Percentiles rank a stretch among this genome's conserved stretches.
Conservation (phyloP, 768 basidiomycete genomes). For the Dacryopinax primogenitus region DNA sequence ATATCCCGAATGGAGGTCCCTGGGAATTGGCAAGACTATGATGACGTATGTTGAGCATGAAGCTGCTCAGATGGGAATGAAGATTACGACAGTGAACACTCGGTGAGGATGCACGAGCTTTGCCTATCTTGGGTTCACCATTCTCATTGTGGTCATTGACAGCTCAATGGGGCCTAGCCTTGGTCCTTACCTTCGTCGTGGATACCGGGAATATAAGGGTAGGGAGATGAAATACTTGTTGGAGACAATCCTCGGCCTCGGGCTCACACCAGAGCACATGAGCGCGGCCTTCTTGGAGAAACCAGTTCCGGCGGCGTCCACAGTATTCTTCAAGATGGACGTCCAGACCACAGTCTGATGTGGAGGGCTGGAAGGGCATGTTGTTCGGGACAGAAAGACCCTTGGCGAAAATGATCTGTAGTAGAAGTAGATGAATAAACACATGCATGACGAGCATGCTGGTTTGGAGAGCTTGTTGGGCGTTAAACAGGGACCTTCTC, state of each 20-base stretch:
- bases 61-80: background rate
- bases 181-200: background rate
- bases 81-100: background rate
- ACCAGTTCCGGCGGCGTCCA: background rate
- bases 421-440: background rate
- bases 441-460: background rate
- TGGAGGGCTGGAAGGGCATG: background rate
- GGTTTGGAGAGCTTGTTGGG: constrained; percentile 2
- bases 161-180: constrained; percentile 1
- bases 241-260: background rate
- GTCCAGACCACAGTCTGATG: background rate
- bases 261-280: background rate
- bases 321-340: background rate
- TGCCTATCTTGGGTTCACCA: background rate
- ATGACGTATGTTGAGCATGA: constrained; percentile 1
- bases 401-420: constrained; percentile 7
- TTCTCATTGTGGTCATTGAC: background rate
- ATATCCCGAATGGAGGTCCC: background rate
- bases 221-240: background rate
- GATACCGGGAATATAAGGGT: constrained; percentile 5
- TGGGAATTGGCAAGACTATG: constrained; percentile 1
- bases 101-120: background rate
- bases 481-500: constrained; percentile 4
- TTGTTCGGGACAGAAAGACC: background rate
- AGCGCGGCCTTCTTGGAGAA: constrained; percentile 1